Evolutionary conservation across 345 rosid species (phyloP).

Genomic region (Stellera chamaejasme): DNA sequence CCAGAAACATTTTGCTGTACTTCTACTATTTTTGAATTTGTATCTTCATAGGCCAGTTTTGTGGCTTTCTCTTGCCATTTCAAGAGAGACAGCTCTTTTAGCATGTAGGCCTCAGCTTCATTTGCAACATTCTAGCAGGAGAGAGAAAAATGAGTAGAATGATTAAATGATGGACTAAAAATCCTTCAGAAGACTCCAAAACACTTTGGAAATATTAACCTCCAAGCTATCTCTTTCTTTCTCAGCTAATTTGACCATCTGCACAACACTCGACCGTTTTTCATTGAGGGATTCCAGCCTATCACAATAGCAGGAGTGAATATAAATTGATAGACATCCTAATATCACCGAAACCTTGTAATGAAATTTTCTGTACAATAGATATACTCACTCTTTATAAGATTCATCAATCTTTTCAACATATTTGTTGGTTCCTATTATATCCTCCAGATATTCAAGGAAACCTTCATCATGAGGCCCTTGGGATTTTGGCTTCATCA

Average conservation of each 20-base stretch:
- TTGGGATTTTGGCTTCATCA: conserved; percentile 97
- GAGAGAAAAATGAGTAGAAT: conserved; percentile 17
- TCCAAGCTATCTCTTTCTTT: conserved; percentile 93
- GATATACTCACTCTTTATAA: conserved; percentile 59
- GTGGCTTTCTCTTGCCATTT: conserved; percentile 98
- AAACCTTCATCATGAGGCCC: conserved; percentile 99
- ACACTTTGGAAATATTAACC: conserved; percentile 36
- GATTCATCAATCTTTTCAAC: conserved; percentile 89
- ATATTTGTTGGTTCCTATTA: conserved; percentile 87
- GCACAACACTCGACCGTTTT: conserved; percentile 91
- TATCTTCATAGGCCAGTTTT: conserved; percentile 69
- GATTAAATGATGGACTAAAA: conserved; percentile 12
- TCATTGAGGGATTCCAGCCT: conserved; percentile 90
- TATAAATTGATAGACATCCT: background rate
- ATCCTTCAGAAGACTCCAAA: conserved; percentile 1
- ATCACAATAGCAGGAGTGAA: conserved; percentile 14
- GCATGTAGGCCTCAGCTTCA: conserved; percentile 95
- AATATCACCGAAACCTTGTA: background rate
- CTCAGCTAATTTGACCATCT: conserved; percentile 95
- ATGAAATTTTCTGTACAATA: conserved; percentile 1
- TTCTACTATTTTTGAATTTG: conserved; percentile 45
- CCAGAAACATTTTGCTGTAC: conserved; percentile 38
- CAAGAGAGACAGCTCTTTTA: conserved; percentile 70
- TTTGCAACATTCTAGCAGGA: conserved; percentile 69
- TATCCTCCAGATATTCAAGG: conserved; percentile 94